Conservation (phyloP, 164 flowering plant species). For the Stephania cephalantha region DNA sequence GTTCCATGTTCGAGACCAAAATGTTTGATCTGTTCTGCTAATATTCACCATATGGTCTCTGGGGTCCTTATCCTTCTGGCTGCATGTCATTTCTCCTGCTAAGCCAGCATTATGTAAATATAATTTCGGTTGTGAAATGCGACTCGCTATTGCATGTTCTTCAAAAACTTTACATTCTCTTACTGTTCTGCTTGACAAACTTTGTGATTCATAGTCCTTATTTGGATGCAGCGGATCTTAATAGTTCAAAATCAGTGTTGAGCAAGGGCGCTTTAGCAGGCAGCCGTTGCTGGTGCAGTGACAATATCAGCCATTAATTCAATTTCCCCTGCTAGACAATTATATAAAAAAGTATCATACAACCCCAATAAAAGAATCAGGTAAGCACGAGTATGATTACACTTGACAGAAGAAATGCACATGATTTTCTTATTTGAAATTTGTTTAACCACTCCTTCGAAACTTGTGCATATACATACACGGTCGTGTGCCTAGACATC, state of each 20-base stretch:
- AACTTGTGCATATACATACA: too few species aligned
- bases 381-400: conserved; percentile 27
- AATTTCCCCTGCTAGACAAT: conserved; percentile 32
- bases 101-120: too few species aligned
- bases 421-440: too few species aligned
- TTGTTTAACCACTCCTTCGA: too few species aligned
- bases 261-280: conserved; percentile 40
- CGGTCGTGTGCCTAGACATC: not conserved
- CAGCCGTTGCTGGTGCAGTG: conserved; percentile 28
- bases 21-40: too few species aligned
- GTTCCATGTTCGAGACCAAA: too few species aligned
- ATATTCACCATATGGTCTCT: too few species aligned
- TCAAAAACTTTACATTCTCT: not conserved
- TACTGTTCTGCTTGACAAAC: not conserved
- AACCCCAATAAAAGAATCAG: conserved; percentile 29
- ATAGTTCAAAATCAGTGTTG: conserved; percentile 16
- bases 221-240: conserved; percentile 23
- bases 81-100: too few species aligned
- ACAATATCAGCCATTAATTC: conserved; percentile 24
- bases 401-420: too few species aligned
- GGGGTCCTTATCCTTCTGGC: too few species aligned
- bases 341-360: conserved; percentile 14
- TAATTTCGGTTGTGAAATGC: too few species aligned
- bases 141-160: too few species aligned
- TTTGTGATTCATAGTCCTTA: not conserved